Percentiles rank a stretch among this genome's conserved stretches.
phyloP scores from a whole-genome alignment of 345 rosid species.

The Sisymbrium altissimum region DNA sequence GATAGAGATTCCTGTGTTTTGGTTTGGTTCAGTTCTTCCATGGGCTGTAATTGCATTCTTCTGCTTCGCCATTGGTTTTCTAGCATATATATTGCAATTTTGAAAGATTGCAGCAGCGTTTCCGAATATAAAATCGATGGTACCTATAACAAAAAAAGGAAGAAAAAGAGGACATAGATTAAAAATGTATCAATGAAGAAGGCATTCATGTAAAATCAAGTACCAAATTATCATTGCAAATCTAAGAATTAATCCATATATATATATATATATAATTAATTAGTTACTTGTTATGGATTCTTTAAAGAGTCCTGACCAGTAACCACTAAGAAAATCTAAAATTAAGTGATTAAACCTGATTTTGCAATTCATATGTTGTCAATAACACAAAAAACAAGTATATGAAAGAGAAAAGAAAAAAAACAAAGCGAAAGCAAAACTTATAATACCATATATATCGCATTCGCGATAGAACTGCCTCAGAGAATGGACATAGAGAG shows the following conservation, averaged over 20 bases:
- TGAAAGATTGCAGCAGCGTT: slow-evolving; percentile 50
- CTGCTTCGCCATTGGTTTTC: slow-evolving; percentile 52
- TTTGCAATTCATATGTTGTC: neutral
- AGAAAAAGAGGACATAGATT: neutral
- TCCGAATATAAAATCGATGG: slow-evolving; percentile 56
- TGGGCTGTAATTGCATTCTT: slow-evolving; percentile 65
- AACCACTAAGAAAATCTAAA: neutral
- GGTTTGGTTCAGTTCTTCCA: slow-evolving; percentile 55
- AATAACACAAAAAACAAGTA: neutral
- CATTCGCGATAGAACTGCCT: slow-evolving; percentile 52
- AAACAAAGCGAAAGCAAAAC: neutral
- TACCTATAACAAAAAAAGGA: slow-evolving; percentile 21
- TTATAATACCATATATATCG: slow-evolving; percentile 43
- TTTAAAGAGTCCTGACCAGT: no score
- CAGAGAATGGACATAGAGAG: slow-evolving; percentile 48
- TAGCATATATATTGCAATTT: slow-evolving; percentile 42
- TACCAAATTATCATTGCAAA: no score
- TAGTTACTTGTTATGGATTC: no score
- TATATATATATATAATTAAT: no score
- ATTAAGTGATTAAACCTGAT: no score
- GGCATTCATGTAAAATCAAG: neutral
- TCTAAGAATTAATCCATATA: no score
- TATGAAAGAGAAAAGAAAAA: neutral
- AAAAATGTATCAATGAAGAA: neutral
- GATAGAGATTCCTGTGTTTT: slow-evolving; percentile 63